Conservation (phyloP, 2,329 filamentous ascomycete genomes). For the Xylariaceae sp. region DNA sequence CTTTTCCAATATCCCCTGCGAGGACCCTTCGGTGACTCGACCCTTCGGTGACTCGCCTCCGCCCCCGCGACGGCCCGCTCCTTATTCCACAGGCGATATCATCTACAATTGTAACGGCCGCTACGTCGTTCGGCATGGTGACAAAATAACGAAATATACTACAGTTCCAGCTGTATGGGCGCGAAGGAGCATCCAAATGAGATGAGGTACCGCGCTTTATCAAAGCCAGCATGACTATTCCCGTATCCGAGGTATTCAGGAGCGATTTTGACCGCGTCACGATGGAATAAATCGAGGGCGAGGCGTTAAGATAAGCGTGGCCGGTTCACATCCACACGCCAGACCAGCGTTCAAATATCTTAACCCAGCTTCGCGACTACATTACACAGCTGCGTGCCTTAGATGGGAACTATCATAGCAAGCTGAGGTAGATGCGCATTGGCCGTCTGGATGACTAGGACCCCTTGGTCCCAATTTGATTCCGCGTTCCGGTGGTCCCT, state of each 20-base stretch:
- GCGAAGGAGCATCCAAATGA: slow-evolving; percentile 8
- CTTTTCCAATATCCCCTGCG: too few species aligned
- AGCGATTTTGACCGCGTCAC: slow-evolving; percentile 11
- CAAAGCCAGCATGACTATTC: slow-evolving; percentile 8
- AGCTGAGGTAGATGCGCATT: neutral
- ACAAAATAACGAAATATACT: slow-evolving; percentile 10
- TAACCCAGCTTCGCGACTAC: slow-evolving; percentile 7
- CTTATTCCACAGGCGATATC: too few species aligned
- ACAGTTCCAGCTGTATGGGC: slow-evolving; percentile 2
- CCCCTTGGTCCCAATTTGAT: slow-evolving; percentile 5
- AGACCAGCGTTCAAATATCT: slow-evolving; percentile 1
- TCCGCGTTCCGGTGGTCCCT: slow-evolving; percentile 5
- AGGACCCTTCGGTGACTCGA: neutral
- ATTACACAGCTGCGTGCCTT: slow-evolving; percentile 9
- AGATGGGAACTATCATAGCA: neutral
- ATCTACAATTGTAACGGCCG: neutral
- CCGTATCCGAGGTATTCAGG: slow-evolving; percentile 4
- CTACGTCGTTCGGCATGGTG: slow-evolving; percentile 5
- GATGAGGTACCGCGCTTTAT: slow-evolving; percentile 5
- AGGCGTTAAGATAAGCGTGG: slow-evolving; percentile 6
- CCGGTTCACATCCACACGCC: slow-evolving; percentile 2
- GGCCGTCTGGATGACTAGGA: slow-evolving; percentile 3
- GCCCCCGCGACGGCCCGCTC: too few species aligned
- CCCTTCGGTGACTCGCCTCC: too few species aligned
- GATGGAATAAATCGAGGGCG: slow-evolving; percentile 8